Evolutionary conservation across 768 basidiomycete species (phyloP).

Genomic region (Hydnomerulius pinastri): DNA sequence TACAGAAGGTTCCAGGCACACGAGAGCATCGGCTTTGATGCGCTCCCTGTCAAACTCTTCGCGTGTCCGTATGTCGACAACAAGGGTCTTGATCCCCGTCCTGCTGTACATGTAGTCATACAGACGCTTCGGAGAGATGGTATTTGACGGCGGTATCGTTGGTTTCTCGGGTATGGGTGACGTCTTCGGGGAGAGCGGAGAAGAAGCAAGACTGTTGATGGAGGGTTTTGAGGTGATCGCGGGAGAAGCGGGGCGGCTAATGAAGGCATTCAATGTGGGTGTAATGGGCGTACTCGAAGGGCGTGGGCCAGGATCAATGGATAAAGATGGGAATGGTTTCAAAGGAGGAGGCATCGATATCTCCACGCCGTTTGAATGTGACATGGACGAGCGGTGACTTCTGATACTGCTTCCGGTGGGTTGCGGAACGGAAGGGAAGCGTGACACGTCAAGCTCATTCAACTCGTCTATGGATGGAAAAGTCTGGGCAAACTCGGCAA

Average conservation of each 20-base stretch:
- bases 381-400: constrained; percentile 16
- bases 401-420: constrained; percentile 35
- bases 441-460: constrained; percentile 53
- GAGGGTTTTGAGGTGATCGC: constrained; percentile 46
- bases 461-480: constrained; percentile 82
- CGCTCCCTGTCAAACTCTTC: constrained; percentile 76
- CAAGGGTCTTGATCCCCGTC: constrained; percentile 55
- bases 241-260: constrained; percentile 67
- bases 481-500: constrained; percentile 62
- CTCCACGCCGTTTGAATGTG: constrained; percentile 33
- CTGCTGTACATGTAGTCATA: constrained; percentile 56
- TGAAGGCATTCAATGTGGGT: constrained; percentile 53
- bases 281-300: constrained; percentile 75
- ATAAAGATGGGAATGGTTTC: constrained; percentile 42
- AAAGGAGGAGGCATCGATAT: constrained; percentile 32
- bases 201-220: constrained; percentile 36
- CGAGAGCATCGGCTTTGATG: constrained; percentile 65
- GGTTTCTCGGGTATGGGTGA: constrained; percentile 36
- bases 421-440: constrained; percentile 50
- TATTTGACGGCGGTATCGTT: constrained; percentile 60
- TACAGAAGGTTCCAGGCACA: constrained; percentile 86
- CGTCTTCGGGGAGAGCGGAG: constrained; percentile 32
- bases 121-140: constrained; percentile 60
- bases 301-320: constrained; percentile 51
- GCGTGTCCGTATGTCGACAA: constrained; percentile 83